phyloP scores from a whole-genome alignment of 2,329 filamentous ascomycete species.

The Clathrospora elynae region DNA sequence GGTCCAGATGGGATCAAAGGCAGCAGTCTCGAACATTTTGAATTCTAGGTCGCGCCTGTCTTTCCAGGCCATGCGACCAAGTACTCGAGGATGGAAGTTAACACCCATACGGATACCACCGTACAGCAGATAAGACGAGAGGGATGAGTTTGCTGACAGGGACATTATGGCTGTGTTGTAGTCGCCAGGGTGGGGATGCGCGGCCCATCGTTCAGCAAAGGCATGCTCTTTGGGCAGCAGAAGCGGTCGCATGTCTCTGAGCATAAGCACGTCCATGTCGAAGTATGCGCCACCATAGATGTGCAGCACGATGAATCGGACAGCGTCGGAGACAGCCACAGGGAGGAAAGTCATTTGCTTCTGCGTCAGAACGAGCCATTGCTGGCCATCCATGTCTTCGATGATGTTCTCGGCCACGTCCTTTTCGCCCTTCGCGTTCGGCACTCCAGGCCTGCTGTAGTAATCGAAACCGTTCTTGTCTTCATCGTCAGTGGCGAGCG shows the following conservation, averaged over 20 bases:
- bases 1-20: slow-evolving; percentile 63
- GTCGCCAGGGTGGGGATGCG: slow-evolving; percentile 58
- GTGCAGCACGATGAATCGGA: slow-evolving; percentile 61
- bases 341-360: slow-evolving; percentile 64
- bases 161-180: slow-evolving; percentile 65
- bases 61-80: slow-evolving; percentile 63
- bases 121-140: slow-evolving; percentile 61
- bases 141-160: slow-evolving; percentile 59
- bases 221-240: slow-evolving; percentile 57
- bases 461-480: slow-evolving; percentile 57
- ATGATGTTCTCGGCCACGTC: slow-evolving; percentile 59
- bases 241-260: slow-evolving; percentile 61
- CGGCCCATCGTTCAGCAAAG: slow-evolving; percentile 63
- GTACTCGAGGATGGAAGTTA: slow-evolving; percentile 62
- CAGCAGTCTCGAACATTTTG: slow-evolving; percentile 62
- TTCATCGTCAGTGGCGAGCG: slow-evolving; percentile 55
- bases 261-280: slow-evolving; percentile 62
- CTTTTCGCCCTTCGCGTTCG: slow-evolving; percentile 50
- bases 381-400: slow-evolving; percentile 56
- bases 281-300: slow-evolving; percentile 61
- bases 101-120: slow-evolving; percentile 63
- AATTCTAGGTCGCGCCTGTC: slow-evolving; percentile 60
- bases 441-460: slow-evolving; percentile 55
- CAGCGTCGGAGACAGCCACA: slow-evolving; percentile 62
- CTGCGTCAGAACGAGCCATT: slow-evolving; percentile 59